phyloP scores from a whole-genome alignment of 345 rosid genomes.

The Pelargonium nanum region DNA sequence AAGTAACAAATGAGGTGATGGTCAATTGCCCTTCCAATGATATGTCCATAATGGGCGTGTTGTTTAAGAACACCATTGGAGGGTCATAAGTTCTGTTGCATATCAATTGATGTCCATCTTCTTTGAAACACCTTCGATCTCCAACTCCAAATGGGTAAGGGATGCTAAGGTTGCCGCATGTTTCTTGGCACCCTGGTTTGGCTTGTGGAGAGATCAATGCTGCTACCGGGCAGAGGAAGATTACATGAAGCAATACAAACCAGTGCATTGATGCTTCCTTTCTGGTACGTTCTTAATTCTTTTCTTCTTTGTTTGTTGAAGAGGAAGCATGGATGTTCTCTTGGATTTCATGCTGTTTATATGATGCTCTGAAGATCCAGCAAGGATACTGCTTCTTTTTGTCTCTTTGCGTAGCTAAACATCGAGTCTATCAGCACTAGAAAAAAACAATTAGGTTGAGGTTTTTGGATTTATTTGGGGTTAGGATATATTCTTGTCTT shows the following conservation, averaged over 20 bases:
- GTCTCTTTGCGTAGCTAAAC: background rate
- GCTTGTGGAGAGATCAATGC: background rate
- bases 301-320: no score
- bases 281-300: no score
- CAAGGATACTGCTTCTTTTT: no score
- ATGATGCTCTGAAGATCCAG: background rate
- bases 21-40: background rate
- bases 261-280: background rate
- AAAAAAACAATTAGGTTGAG: background rate
- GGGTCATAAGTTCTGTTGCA: slow-evolving; percentile 5
- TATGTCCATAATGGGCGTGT: background rate
- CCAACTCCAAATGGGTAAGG: slow-evolving; percentile 16
- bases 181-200: slow-evolving; percentile 7
- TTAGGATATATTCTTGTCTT: no score
- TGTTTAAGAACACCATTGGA: slow-evolving; percentile 1
- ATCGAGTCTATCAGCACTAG: background rate
- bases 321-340: background rate
- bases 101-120: slow-evolving; percentile 8
- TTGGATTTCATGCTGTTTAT: background rate
- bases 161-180: slow-evolving; percentile 15
- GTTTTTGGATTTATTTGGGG: background rate
- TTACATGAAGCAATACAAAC: background rate
- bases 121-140: slow-evolving; percentile 7
- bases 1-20: background rate
- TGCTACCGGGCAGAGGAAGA: background rate